A percentile compares a stretch with the other conserved stretches of the same genome.
phyloP scores from a whole-genome alignment of 768 basidiomycete species.

The Russula vinacea region DNA sequence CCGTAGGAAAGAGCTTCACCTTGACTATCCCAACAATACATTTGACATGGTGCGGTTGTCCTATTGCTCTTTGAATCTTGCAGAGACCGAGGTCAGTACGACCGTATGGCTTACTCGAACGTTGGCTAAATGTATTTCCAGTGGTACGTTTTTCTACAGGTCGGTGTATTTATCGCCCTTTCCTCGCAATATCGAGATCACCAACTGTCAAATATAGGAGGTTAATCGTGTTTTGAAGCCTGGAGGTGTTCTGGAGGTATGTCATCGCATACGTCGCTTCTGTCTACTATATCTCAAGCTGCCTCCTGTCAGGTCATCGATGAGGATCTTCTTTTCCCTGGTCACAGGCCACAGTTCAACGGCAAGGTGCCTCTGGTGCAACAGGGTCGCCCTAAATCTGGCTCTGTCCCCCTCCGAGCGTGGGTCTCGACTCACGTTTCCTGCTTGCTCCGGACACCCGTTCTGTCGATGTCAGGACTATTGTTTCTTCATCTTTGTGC shows the following conservation, averaged over 20 bases:
- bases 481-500: background rate
- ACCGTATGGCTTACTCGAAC: background rate
- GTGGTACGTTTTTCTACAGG: slow-evolving; percentile 29
- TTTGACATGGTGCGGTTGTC: slow-evolving; percentile 29
- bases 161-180: background rate
- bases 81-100: slow-evolving; percentile 27
- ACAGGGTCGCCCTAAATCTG: background rate
- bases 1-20: background rate
- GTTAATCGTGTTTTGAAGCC: slow-evolving; percentile 62
- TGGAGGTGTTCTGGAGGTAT: slow-evolving; percentile 63
- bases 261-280: slow-evolving; percentile 1
- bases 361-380: background rate
- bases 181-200: slow-evolving; percentile 27
- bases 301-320: slow-evolving; percentile 53
- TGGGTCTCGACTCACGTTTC: background rate
- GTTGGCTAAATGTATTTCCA: background rate
- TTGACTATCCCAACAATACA: slow-evolving; percentile 16
- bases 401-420: background rate
- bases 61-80: slow-evolving; percentile 26
- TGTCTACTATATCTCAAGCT: background rate
- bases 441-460: background rate
- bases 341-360: slow-evolving; percentile 29
- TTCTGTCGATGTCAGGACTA: background rate
- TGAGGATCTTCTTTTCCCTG: slow-evolving; percentile 72
- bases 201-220: slow-evolving; percentile 46